Percentiles rank a stretch among this genome's conserved stretches.
Evolutionary conservation across 257 asterid species (phyloP).

Genomic region (Plantago major): DNA sequence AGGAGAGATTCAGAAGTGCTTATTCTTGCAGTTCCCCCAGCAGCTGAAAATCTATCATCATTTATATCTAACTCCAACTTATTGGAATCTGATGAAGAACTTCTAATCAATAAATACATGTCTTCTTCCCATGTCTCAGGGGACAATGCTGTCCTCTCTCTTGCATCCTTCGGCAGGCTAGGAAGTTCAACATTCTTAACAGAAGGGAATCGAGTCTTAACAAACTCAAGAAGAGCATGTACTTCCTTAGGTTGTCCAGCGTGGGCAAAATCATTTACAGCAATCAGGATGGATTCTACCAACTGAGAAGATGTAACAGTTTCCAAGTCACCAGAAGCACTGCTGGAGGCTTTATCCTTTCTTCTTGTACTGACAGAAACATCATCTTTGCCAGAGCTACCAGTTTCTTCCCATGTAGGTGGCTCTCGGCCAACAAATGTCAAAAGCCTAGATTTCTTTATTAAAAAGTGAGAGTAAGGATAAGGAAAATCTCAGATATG

Average conservation of each 20-base stretch:
- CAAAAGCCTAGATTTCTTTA: constrained; percentile 90
- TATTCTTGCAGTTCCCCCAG: constrained; percentile 31
- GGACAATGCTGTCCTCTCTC: constrained; percentile 35
- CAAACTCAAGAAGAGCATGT: constrained; percentile 51
- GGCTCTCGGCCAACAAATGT: constrained; percentile 64
- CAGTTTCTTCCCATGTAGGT: constrained; percentile 69
- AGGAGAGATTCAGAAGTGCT: constrained; percentile 44
- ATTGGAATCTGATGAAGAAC: constrained; percentile 28
- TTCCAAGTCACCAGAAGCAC: constrained; percentile 30
- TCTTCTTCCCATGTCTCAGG: constrained; percentile 62
- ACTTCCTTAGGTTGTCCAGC: constrained; percentile 60
- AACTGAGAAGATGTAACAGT: constrained; percentile 40
- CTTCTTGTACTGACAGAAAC: constrained; percentile 27
- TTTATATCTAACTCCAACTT: constrained; percentile 23
- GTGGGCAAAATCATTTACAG: constrained; percentile 59
- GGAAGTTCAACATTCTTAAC: constrained; percentile 49
- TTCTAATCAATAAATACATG: constrained; percentile 46
- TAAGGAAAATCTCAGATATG: constrained; percentile 17
- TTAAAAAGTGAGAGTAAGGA: constrained; percentile 25
- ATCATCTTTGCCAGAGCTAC: constrained; percentile 50
- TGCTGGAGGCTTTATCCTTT: constrained; percentile 30
- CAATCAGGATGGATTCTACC: constrained; percentile 55
- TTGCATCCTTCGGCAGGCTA: constrained; percentile 26
- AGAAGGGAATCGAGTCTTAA: constrained; percentile 56
- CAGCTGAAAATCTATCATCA: constrained; percentile 27